Evolutionary conservation across 2,329 filamentous ascomycete genomes (phyloP).

Genomic region (Alternaria viburni): DNA sequence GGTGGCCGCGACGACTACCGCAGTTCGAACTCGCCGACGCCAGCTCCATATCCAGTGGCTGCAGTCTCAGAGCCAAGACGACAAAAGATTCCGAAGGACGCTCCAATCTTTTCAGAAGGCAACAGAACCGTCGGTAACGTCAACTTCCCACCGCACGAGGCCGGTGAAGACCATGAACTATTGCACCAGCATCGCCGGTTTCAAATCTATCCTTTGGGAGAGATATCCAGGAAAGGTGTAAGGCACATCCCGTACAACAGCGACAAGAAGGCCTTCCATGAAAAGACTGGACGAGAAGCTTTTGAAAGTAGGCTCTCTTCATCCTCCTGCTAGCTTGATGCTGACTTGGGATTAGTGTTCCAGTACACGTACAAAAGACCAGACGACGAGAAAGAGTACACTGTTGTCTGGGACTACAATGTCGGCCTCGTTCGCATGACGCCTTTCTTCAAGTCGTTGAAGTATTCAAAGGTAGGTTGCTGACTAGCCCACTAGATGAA

Average conservation of each 20-base stretch:
- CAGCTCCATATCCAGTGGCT: constrained; percentile 10
- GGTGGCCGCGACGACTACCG: constrained; percentile 22
- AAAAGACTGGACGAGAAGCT: constrained; percentile 84
- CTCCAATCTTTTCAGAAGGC: constrained; percentile 66
- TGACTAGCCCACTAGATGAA: neutral
- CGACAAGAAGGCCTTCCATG: constrained; percentile 86
- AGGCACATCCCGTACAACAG: constrained; percentile 91
- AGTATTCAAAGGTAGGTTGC: constrained; percentile 78
- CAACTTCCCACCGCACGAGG: constrained; percentile 77
- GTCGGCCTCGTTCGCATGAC: constrained; percentile 92
- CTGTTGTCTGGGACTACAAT: constrained; percentile 97
- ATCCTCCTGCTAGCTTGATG: neutral
- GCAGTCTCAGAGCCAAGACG: constrained; percentile 31
- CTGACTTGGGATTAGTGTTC: constrained; percentile 65
- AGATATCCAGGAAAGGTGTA: constrained; percentile 56
- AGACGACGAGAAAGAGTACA: constrained; percentile 67
- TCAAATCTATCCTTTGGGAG: constrained; percentile 69
- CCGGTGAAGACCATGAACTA: constrained; percentile 59
- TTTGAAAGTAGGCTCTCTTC: constrained; percentile 75
- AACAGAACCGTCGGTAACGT: constrained; percentile 67
- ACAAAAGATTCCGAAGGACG: constrained; percentile 70
- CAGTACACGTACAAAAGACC: constrained; percentile 81
- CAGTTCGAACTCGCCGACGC: constrained; percentile 19
- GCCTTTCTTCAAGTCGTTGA: constrained; percentile 89
- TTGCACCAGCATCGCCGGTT: constrained; percentile 67